These are phyloP conservation scores for Sporisorium iseilematis-ciliati DNA, from an alignment of 1,284 basidiomycete genomes.

Conservation along the genomic window DNA sequence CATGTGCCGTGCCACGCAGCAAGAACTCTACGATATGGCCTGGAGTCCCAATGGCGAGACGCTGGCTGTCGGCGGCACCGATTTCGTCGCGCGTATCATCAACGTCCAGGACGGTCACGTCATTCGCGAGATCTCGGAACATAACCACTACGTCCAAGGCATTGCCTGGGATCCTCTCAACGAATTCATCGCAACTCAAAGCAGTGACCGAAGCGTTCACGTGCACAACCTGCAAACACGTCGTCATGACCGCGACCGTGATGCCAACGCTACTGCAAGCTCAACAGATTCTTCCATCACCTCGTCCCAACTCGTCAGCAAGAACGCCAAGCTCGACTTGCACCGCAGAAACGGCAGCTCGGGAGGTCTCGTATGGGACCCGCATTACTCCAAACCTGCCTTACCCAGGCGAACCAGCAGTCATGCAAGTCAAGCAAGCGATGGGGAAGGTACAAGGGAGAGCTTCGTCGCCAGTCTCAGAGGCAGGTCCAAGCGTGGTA, in stretches of 20 bases:
- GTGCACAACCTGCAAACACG: slow-evolving; percentile 51
- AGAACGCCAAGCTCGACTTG: slow-evolving; percentile 57
- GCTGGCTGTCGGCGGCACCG: slow-evolving; percentile 92
- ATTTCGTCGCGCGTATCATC: slow-evolving; percentile 91
- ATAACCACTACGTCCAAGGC: slow-evolving; percentile 69
- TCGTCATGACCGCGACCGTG: slow-evolving; percentile 30
- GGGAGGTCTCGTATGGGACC: slow-evolving; percentile 57
- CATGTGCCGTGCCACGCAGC: slow-evolving; percentile 77
- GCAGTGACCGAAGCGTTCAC: slow-evolving; percentile 66
- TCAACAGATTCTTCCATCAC: slow-evolving; percentile 22
- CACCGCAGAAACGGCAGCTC: slow-evolving; percentile 56
- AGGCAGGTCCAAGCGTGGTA: slow-evolving; percentile 56
- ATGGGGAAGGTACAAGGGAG: slow-evolving; percentile 52
- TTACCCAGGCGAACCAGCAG: slow-evolving; percentile 61
- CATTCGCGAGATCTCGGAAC: slow-evolving; percentile 66
- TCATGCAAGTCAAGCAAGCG: slow-evolving; percentile 59
- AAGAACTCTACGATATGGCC: slow-evolving; percentile 93
- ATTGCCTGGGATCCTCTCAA: slow-evolving; percentile 68
- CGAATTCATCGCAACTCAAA: slow-evolving; percentile 67
- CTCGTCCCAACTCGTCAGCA: slow-evolving; percentile 53
- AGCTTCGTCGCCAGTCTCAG: slow-evolving; percentile 53
- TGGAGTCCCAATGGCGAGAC: slow-evolving; percentile 97
- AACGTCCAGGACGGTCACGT: slow-evolving; percentile 76
- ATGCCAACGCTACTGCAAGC: slow-evolving; percentile 11
- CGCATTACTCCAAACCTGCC: slow-evolving; percentile 52